phyloP scores from a whole-genome alignment of 805 yeast genomes.

The Sungouiozyma ichnusensis region DNA sequence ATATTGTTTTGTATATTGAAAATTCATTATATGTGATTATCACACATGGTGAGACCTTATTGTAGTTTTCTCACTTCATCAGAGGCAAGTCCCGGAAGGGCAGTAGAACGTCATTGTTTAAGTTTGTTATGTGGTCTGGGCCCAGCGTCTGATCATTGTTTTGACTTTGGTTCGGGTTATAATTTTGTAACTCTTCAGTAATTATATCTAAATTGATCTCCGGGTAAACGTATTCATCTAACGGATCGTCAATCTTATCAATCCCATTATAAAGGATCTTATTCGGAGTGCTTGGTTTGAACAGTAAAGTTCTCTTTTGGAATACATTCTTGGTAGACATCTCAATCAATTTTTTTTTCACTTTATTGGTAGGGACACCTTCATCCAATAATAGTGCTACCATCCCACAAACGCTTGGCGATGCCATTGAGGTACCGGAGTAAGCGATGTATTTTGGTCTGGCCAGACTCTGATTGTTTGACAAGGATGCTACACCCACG shows the following conservation, averaged over 20 bases:
- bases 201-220: conserved; percentile 15
- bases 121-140: background rate
- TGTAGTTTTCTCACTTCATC: background rate
- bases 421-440: conserved; percentile 77
- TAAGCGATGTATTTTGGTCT: conserved; percentile 22
- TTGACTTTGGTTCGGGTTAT: background rate
- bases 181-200: conserved; percentile 11
- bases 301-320: conserved; percentile 34
- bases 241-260: conserved; percentile 22
- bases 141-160: background rate
- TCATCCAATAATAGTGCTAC: conserved; percentile 44
- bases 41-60: background rate
- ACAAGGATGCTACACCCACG: conserved; percentile 49
- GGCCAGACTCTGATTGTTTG: conserved; percentile 17
- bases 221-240: conserved; percentile 16
- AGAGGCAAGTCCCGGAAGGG: background rate
- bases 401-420: conserved; percentile 65
- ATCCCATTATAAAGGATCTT: conserved; percentile 36
- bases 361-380: conserved; percentile 36
- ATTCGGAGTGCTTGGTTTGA: conserved; percentile 52
- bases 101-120: conserved; percentile 3
- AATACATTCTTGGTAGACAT: conserved; percentile 40
- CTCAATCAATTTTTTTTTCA: conserved; percentile 35
- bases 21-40: too few relatives aligned
- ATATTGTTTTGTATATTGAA: too few relatives aligned